Base-by-base conservation (phyloP, 163 green algal species). In the Prototheca wickerhamii region DNA sequence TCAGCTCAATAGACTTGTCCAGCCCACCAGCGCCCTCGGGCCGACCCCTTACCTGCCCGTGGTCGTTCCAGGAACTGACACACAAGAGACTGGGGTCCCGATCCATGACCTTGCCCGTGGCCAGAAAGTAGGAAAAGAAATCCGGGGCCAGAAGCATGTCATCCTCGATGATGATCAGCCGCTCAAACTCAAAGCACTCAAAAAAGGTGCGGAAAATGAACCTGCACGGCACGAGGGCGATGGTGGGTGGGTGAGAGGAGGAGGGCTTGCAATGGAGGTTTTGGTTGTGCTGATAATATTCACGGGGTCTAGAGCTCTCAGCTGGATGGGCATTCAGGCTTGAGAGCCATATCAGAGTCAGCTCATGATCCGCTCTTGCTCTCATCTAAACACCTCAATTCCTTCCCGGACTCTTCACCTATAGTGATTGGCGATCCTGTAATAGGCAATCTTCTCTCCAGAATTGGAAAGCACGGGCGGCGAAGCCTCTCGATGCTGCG, bases 81-180 rank as follows among this genome's bases (percentile, higher is more conserved):
- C 77, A 84, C 65, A 74, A 82, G 3, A 91, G 52, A 20, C 64
- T 68, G 23, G 69, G 71, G 54, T 84, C 78, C 17, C 33, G 30
- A 35, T 87, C 76, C 49, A 91, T 65, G 56, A 89, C 67, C 20
- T 58, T 32, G 2, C 77, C 79, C 4, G 70, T 72, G 15, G 75
- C 78, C 21, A 71, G 44, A 50, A 91, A 87, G 61, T 77, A 84
- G 26, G 60, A 52, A 52, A 91, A 76, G 58, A 91, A 91, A 64
- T 91, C 84, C 53, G 68, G 63, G 44, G 76, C 74, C 64, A 89
- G 70, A 3, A 82, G 65, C 82, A 90, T 89, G 73, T 90, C 82
- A 60, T 90, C 84, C 70, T 87, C 83, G 6, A 87, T 51, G 21
- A 89, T 77, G 64, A 90, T 80, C 49, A 74, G 72, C 0, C 63